Base-by-base conservation (phyloP, 208 protist genomes). In the Leishmania tropica region DNA sequence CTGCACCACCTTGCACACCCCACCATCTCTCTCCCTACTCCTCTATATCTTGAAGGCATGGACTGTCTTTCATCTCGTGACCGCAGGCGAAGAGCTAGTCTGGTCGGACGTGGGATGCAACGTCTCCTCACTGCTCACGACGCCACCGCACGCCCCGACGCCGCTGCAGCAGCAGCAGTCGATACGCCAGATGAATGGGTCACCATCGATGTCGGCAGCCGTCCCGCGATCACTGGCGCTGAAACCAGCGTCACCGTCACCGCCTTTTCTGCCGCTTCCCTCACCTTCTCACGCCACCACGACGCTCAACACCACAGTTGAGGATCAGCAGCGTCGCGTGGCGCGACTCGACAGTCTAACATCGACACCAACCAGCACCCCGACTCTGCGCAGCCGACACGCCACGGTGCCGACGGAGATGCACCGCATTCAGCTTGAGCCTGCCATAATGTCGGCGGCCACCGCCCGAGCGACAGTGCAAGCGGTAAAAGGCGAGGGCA, bases 31-130 rank as follows among this genome's bases (percentile, higher is more conserved):
- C 76, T 47, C 83, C 4, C 71, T 92, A 5, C 79, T 88, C 7
- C 58, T 92, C 17, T 81, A 85, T 15, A 79, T 95, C n/a, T 77
- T 91, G 77, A 93, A 93, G 71, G 86, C 87, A n/a, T 85, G 82
- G 65, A 85, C 85, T 8, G 65, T 93, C 31, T 92, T 90, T 56
- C 89, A 93, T 74, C 62, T 87, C 19, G 75, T 88, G 21, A 65
- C 35, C 17, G 53, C 64, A 6, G 84, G 76, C 6, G 80, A 80
- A 42, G 76, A 85, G 56, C 2, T 87, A 21, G 71, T 58, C 45
- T 81, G 79, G 79, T 4, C 51, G 11, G 51, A 45, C 31, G 73
- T 21, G 73, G n/a, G 35, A 35, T 19, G 73, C 37, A 62, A 10
- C 19, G 42, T 45, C 31, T 54, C n/a, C 73, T 62, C 73, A 2